Base-by-base conservation (phyloP, 192 early-diverging fungal species). In the Coemansia sp. region DNA sequence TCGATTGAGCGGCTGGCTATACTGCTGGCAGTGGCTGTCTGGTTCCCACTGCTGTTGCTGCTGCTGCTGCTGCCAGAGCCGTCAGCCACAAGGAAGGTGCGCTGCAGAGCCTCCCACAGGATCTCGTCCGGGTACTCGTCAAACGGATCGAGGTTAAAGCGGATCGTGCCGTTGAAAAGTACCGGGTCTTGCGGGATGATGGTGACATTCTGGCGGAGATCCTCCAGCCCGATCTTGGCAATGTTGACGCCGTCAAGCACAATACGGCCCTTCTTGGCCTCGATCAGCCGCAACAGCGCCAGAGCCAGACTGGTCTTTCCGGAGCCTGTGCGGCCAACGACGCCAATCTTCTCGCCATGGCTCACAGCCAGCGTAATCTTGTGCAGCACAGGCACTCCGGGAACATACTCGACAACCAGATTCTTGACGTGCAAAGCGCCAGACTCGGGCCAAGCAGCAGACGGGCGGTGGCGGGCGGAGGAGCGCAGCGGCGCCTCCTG, bases 91-190 rank as follows among this genome's bases (percentile, higher is more conserved):
- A 68, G 26, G 34, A 39, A 48, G 6, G 66, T 60, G 33, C 66
- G 66, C 30, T 43, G 56, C 38, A 68, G 66, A 5, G 66, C 66
- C 16, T 68, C 66, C 66, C 66, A 68, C 58, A 68, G 44, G 63
- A 92, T 89, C 59, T 87, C 88, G 60, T 97, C 95, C n/a, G 63
- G 72, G 68, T 89, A 87, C 64, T 90, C 87, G 41, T 76, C 77
- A 60, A 92, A 89, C n/a, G 93, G 94, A 73, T 97, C 94, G 20
- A 97, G 75, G 75, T 96, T 95, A 51, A 89, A 88, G 24, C 94
- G 85, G 20, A 94, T 69, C 0, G 72, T 75, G 9, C 65, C 73
- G 33, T 68, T 66, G 53, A 79, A 83, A 51, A 85, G 33, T 6
- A 60, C 75, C 0, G 89, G 85, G 21, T 91, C 89, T 69, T 95